Conservation (phyloP, 1,139 yeast genomes). For the Suhomyces ambrosiae region DNA sequence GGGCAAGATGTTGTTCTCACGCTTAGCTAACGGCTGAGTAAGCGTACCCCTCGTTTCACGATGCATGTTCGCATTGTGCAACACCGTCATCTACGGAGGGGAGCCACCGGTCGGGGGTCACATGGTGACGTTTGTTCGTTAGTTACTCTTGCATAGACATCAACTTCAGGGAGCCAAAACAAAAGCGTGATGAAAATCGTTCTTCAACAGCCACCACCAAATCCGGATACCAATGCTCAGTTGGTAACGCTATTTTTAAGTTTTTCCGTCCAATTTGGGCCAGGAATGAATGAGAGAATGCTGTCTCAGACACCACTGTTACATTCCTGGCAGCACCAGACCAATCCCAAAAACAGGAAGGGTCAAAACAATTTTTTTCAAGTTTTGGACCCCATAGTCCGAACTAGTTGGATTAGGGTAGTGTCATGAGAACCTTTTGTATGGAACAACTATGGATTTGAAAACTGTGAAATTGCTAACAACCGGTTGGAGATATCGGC, state of each 20-base stretch:
- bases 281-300: too few species aligned
- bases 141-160: too few species aligned
- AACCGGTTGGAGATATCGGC: conserved; percentile 1
- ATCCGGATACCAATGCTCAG: too few species aligned
- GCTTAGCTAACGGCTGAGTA: conserved; percentile 1
- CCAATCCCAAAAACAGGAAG: neutral
- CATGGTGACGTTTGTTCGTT: neutral
- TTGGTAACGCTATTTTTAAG: too few species aligned
- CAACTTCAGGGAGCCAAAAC: too few species aligned
- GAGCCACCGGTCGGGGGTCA: neutral
- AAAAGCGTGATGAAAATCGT: too few species aligned
- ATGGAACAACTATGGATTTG: neutral
- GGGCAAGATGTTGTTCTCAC: too few species aligned
- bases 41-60: conserved; percentile 1
- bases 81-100: neutral
- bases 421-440: conserved; percentile 1
- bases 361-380: neutral
- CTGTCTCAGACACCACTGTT: conserved; percentile 1
- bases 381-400: neutral
- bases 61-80: neutral
- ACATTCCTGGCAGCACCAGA: neutral
- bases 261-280: too few species aligned
- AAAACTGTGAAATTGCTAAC: neutral
- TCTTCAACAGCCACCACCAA: too few species aligned
- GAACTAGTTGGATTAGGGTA: neutral